phyloP scores from a whole-genome alignment of 495 filamentous ascomycete species.

The Neurospora sp. region DNA sequence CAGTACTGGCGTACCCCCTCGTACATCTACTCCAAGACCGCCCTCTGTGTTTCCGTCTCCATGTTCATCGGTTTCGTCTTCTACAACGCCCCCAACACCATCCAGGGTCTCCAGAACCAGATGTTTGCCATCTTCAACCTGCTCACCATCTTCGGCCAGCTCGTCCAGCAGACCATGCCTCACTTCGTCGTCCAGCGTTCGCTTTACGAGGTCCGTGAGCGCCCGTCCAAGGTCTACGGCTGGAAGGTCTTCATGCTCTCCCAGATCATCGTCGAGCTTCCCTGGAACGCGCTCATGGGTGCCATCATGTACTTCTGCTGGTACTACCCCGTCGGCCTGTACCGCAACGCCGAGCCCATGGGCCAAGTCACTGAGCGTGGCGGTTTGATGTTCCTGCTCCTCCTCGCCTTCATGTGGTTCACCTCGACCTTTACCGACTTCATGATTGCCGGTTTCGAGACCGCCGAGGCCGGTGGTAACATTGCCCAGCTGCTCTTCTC shows the following conservation, averaged over 20 bases:
- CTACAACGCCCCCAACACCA: slow-evolving; percentile 55
- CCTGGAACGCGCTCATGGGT: slow-evolving; percentile 63
- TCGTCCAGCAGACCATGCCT: slow-evolving; percentile 79
- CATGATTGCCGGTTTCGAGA: slow-evolving; percentile 58
- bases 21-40: slow-evolving; percentile 68
- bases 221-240: slow-evolving; percentile 71
- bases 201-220: slow-evolving; percentile 78
- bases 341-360: slow-evolving; percentile 53
- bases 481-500: slow-evolving; percentile 58
- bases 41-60: slow-evolving; percentile 47
- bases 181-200: slow-evolving; percentile 67
- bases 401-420: slow-evolving; percentile 58
- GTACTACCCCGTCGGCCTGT: slow-evolving; percentile 77
- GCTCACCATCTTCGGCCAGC: slow-evolving; percentile 61
- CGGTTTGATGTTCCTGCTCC: slow-evolving; percentile 55
- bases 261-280: slow-evolving; percentile 65
- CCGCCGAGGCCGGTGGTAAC: slow-evolving; percentile 55
- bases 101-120: slow-evolving; percentile 78
- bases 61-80: slow-evolving; percentile 89
- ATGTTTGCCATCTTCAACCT: slow-evolving; percentile 84
- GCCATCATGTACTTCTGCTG: slow-evolving; percentile 61
- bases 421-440: slow-evolving; percentile 60
- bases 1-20: slow-evolving; percentile 84
- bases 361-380: slow-evolving; percentile 48
- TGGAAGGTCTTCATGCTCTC: slow-evolving; percentile 78